Conservation (phyloP, 1,284 basidiomycete genomes). For the Gymnopus androsaceus region DNA sequence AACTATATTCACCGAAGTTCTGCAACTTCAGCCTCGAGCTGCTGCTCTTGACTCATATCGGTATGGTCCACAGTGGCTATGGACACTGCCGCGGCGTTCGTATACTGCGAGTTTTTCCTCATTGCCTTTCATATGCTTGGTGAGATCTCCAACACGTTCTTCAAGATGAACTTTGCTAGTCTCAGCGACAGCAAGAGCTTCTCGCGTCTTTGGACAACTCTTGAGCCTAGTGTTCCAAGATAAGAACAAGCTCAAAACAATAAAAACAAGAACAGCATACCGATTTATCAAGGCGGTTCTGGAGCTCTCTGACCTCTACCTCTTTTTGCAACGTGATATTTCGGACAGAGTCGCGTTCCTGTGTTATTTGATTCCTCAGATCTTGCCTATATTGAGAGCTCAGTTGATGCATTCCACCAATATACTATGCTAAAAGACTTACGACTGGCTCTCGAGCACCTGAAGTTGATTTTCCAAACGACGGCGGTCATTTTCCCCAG, state of each 20-base stretch:
- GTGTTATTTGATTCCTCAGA: constrained; percentile 70
- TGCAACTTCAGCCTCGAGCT: constrained; percentile 83
- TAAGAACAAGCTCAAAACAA: background rate
- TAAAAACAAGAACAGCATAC: constrained; percentile 44
- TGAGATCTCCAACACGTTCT: constrained; percentile 73
- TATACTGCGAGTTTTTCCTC: constrained; percentile 87
- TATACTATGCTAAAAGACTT: constrained; percentile 28
- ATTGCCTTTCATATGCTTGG: constrained; percentile 71
- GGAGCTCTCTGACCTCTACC: constrained; percentile 77
- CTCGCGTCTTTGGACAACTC: constrained; percentile 74
- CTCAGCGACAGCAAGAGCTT: constrained; percentile 73
- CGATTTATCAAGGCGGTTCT: constrained; percentile 70
- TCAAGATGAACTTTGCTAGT: constrained; percentile 83
- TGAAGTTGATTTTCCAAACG: constrained; percentile 82
- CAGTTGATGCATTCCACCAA: background rate
- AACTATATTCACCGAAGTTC: constrained; percentile 64
- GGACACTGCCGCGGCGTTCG: constrained; percentile 62
- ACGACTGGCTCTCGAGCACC: constrained; percentile 79
- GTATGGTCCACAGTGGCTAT: constrained; percentile 37
- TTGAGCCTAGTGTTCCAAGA: constrained; percentile 42
- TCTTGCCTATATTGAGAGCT: constrained; percentile 57
- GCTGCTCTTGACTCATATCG: constrained; percentile 68
- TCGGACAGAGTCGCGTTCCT: constrained; percentile 79
- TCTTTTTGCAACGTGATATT: constrained; percentile 78
- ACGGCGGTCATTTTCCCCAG: constrained; percentile 76